Evolutionary conservation across 1,284 basidiomycete species (phyloP).

Genomic region (Ustilago lituana): DNA sequence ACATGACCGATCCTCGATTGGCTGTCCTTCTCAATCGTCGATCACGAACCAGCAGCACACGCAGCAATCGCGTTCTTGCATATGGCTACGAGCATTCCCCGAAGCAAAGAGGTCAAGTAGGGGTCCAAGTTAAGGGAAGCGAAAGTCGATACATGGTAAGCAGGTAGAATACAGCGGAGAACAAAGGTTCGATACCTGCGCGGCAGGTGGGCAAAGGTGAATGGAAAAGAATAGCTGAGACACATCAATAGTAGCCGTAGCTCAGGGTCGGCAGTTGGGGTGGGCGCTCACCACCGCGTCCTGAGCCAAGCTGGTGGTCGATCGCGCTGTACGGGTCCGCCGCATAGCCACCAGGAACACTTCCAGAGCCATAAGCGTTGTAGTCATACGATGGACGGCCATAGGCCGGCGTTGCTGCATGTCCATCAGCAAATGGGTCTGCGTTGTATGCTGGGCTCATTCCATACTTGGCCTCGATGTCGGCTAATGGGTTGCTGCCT

Average conservation of each 20-base stretch:
- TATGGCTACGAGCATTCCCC: too few species aligned
- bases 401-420: slow-evolving; percentile 20
- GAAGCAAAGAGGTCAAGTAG: too few species aligned
- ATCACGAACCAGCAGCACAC: too few species aligned
- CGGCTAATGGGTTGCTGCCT: slow-evolving; percentile 45
- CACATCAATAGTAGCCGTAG: slow-evolving; percentile 26
- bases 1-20: too few species aligned
- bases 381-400: slow-evolving; percentile 48
- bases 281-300: slow-evolving; percentile 17
- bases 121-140: too few species aligned
- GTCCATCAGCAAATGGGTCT: slow-evolving; percentile 37
- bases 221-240: background rate
- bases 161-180: slow-evolving; percentile 16
- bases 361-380: slow-evolving; percentile 24
- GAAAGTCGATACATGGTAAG: background rate
- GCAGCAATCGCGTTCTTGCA: too few species aligned
- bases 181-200: background rate
- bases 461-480: slow-evolving; percentile 55
- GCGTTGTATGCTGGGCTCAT: slow-evolving; percentile 26
- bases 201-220: background rate
- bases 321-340: slow-evolving; percentile 50
- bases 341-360: slow-evolving; percentile 18
- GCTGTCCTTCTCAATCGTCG: too few species aligned
- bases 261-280: slow-evolving; percentile 46
- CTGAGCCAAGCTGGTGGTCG: slow-evolving; percentile 38